Conservation (phyloP, 2,329 filamentous ascomycete species). For the Scopulariopsis brevicaulis region DNA sequence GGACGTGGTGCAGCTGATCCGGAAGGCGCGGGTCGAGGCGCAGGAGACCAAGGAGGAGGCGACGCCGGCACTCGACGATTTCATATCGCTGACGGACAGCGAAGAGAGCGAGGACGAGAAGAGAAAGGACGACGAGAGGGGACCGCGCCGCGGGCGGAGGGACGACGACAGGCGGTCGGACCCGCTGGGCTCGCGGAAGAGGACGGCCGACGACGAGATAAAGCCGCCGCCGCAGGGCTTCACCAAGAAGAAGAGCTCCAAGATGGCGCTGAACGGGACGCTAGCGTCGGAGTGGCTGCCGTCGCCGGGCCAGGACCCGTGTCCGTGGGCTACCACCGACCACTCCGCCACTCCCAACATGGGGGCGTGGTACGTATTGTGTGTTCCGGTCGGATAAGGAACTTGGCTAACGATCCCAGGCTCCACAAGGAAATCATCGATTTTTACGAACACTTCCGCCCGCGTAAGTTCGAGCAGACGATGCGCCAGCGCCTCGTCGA, state of each 20-base stretch:
- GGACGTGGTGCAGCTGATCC: constrained; percentile 83
- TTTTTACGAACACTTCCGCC: constrained; percentile 78
- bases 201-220: constrained; percentile 59
- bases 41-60: constrained; percentile 33
- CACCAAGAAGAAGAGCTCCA: constrained; percentile 34
- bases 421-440: constrained; percentile 84
- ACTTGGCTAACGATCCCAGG: constrained; percentile 27
- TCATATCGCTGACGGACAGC: constrained; percentile 67
- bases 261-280: constrained; percentile 34
- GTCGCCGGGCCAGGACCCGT: constrained; percentile 25
- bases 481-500: constrained; percentile 64
- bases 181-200: constrained; percentile 57
- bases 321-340: constrained; percentile 53
- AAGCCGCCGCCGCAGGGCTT: constrained; percentile 42
- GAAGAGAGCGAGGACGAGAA: constrained; percentile 27
- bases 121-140: constrained; percentile 10
- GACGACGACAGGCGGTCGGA: constrained; percentile 6
- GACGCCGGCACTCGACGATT: constrained; percentile 60
- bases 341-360: constrained; percentile 41
- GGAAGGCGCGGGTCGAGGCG: constrained; percentile 67
- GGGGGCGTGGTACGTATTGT: constrained; percentile 41
- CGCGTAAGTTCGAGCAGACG: constrained; percentile 62
- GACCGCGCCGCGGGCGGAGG: not conserved
- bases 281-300: constrained; percentile 42
- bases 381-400: not conserved